Base-by-base conservation (phyloP, 208 protist species). In the Crithidia brevicula region DNA sequence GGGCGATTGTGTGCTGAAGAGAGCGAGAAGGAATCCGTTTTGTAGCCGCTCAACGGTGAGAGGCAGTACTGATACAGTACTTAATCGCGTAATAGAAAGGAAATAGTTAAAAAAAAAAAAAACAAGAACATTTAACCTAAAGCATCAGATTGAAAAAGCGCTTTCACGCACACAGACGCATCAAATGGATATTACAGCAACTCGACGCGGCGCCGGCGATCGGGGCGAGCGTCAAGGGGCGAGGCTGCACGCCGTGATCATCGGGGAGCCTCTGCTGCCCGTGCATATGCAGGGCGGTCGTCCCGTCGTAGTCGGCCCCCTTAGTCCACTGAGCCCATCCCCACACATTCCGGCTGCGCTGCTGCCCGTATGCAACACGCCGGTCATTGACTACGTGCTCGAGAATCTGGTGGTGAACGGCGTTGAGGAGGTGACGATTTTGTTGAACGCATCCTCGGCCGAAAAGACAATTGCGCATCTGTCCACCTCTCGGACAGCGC, bases 361-460 rank as follows among this genome's bases (percentile, higher is more conserved):
- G n/a, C 73, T 96, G 54, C 88, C 86, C 4, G 66, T 96, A 9
- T 93, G 88, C 78, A 93, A 96, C 69, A 94, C 88, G 22, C 86
- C 88, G 0, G 43, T 96, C 27, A 93, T 96, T 67, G 86, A 96
- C 67, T 96, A 96, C 72, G 72, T 87, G n/a, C 77, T 96, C 23
- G 88, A 96, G 68, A 93, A 90, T 58, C 66, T 96, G 15, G 76
- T 89, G 3, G 62, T 81, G 63, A 94, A 94, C 59, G 83, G 82
- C 3, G 91, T 92, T 2, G 66, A 89, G 63, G 77, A 93, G 66
- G 81, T 83, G 13, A 85, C 67, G 52, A 77, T 96, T 47, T 65
- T 96, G 33, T 72, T 94, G 22, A 90, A 88, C 60, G 51, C 57
- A 9, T 46, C 52, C n/a, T 88, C 85, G 13, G 77, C 73, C 8